A percentile compares a stretch with the other conserved stretches of the same genome.
Conservation (phyloP, 192 early-diverging fungal genomes). For the Lunasporangiospora selenospora region DNA sequence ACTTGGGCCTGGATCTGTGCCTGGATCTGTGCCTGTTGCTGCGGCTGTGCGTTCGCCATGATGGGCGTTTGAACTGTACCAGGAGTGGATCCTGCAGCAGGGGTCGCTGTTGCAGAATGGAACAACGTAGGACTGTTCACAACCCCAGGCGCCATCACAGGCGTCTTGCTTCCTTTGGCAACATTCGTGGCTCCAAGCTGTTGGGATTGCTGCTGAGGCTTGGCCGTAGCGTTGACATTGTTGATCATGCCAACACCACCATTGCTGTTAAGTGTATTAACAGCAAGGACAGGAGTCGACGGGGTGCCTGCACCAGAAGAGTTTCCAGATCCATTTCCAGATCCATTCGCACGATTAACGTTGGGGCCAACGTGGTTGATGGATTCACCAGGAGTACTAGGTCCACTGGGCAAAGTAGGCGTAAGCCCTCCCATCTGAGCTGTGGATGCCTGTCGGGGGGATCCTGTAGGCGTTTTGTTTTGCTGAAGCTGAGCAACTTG, state of each 20-base stretch:
- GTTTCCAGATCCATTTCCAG: conserved; percentile 33
- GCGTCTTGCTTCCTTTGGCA: conserved; percentile 28
- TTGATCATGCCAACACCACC: not conserved
- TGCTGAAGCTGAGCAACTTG: conserved; percentile 40
- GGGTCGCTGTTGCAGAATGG: conserved; percentile 21
- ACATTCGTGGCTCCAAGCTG: conserved; percentile 11
- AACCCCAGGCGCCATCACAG: conserved; percentile 32
- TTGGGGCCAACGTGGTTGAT: conserved; percentile 15
- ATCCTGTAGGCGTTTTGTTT: conserved; percentile 45
- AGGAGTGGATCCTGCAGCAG: conserved; percentile 18
- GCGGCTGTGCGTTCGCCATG: conserved; percentile 45
- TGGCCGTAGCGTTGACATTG: not conserved
- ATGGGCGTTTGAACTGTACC: conserved; percentile 27
- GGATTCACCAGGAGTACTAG: conserved; percentile 40
- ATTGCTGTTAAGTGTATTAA: conserved; percentile 11
- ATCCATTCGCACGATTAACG: conserved; percentile 8
- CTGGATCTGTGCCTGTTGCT: conserved; percentile 42
- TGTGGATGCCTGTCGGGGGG: conserved; percentile 42
- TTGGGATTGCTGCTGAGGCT: conserved; percentile 7
- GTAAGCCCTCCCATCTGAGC: conserved; percentile 47
- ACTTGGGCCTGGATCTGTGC: conserved; percentile 31
- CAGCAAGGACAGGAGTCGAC: conserved; percentile 36
- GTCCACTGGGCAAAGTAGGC: conserved; percentile 40
- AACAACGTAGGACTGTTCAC: conserved; percentile 37
- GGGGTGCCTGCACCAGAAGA: conserved; percentile 43